Percentiles rank a stretch among this genome's conserved stretches.
These are phyloP conservation scores for Amauroascus niger DNA, from an alignment of 2,329 filamentous ascomycete species.

Conservation along the genomic window DNA sequence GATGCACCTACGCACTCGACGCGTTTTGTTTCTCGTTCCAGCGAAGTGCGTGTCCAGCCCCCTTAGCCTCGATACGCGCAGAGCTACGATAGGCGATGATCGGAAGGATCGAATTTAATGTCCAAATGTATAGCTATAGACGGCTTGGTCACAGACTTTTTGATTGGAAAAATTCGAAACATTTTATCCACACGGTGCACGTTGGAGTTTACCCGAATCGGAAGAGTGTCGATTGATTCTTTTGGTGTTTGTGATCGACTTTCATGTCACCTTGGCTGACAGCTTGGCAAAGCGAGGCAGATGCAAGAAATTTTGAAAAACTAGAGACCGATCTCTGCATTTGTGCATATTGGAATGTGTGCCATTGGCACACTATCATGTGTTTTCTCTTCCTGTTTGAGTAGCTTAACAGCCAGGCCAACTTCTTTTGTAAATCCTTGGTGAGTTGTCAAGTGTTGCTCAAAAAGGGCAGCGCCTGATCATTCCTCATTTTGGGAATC, in stretches of 20 bases:
- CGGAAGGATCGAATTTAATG: background rate
- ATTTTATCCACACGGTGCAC: background rate
- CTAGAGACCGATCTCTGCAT: background rate
- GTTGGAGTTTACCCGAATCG: background rate
- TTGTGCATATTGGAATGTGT: too few relatives aligned
- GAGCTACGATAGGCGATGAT: slow-evolving; percentile 2
- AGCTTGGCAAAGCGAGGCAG: slow-evolving; percentile 1
- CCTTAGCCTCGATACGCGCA: background rate
- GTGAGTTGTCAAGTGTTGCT: slow-evolving; percentile 1
- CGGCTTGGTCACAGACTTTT: background rate
- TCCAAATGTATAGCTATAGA: background rate
- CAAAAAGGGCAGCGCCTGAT: background rate
- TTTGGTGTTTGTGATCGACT: background rate
- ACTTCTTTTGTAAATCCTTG: background rate
- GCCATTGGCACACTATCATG: too few relatives aligned
- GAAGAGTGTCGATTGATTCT: background rate
- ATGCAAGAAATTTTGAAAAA: background rate
- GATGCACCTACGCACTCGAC: too few relatives aligned
- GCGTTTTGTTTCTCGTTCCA: too few relatives aligned
- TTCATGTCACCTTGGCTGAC: slow-evolving; percentile 4
- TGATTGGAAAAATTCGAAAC: background rate
- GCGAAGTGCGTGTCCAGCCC: background rate
- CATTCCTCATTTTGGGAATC: background rate
- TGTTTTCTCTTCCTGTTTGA: background rate
- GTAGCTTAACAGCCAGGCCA: background rate